Conservation (phyloP, 2,329 filamentous ascomycete species). For the Penicillium sp. region DNA sequence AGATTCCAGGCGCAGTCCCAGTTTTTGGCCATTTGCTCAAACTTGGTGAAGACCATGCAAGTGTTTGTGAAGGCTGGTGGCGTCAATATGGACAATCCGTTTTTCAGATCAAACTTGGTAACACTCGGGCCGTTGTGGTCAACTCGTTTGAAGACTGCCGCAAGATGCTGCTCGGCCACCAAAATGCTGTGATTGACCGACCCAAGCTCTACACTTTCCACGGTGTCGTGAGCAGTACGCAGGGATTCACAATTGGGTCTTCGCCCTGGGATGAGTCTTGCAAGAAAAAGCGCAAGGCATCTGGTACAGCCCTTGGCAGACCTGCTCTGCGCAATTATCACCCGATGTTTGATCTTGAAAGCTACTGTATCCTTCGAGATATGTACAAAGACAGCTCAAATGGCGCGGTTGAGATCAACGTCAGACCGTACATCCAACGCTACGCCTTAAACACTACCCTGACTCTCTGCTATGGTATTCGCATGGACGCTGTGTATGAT, state of each 20-base stretch:
- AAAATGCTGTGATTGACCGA: slow-evolving; percentile 72
- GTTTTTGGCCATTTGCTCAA: slow-evolving; percentile 64
- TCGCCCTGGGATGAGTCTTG: slow-evolving; percentile 78
- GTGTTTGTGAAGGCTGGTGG: slow-evolving; percentile 57
- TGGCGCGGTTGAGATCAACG: slow-evolving; percentile 65
- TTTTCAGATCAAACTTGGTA: slow-evolving; percentile 56
- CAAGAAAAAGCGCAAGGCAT: slow-evolving; percentile 72
- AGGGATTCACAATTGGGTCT: slow-evolving; percentile 77
- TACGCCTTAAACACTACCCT: slow-evolving; percentile 74
- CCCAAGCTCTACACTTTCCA: slow-evolving; percentile 78
- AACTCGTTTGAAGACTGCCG: slow-evolving; percentile 73
- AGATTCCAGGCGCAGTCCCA: slow-evolving; percentile 59
- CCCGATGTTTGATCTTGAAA: slow-evolving; percentile 76
- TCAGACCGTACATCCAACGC: slow-evolving; percentile 69
- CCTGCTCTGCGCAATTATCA: slow-evolving; percentile 73
- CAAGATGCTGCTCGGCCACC: slow-evolving; percentile 70
- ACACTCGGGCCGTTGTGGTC: slow-evolving; percentile 67
- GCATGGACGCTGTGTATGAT: slow-evolving; percentile 70
- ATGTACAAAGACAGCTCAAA: slow-evolving; percentile 64
- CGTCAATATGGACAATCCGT: slow-evolving; percentile 60
- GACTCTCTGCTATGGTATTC: slow-evolving; percentile 75
- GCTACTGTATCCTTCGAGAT: slow-evolving; percentile 69
- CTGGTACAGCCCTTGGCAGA: slow-evolving; percentile 72
- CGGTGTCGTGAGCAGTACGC: slow-evolving; percentile 70
- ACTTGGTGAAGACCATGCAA: slow-evolving; percentile 60